Percentiles rank a stretch among this genome's conserved stretches.
Conservation (phyloP, 2,329 filamentous ascomycete species). For the Teratosphaeria nubilosa region DNA sequence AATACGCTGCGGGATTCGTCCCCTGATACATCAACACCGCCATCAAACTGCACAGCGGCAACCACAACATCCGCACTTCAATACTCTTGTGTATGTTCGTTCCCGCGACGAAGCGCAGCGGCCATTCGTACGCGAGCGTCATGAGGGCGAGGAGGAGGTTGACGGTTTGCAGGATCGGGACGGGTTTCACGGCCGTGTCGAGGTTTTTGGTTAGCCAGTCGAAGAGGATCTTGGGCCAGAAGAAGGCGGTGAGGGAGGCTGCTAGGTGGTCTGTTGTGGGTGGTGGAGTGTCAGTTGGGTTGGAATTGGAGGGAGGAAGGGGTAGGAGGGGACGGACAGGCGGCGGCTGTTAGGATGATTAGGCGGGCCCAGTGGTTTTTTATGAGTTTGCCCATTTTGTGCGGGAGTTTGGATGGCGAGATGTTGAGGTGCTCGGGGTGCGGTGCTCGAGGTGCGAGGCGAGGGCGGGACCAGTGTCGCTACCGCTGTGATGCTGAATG, state of each 20-base stretch:
- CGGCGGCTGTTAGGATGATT: constrained; percentile 76
- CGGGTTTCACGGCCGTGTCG: constrained; percentile 71
- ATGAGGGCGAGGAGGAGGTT: constrained; percentile 74
- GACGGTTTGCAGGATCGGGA: constrained; percentile 82
- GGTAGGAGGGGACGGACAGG: constrained; percentile 45
- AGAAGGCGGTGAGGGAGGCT: constrained; percentile 76
- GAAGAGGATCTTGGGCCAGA: constrained; percentile 99
- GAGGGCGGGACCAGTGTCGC: neutral
- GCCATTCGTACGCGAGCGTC: constrained; percentile 85
- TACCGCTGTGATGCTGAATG: neutral
- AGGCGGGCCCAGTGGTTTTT: constrained; percentile 99
- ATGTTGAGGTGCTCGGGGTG: neutral
- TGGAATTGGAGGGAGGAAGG: neutral
- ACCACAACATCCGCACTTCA: constrained; percentile 70
- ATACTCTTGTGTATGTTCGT: constrained; percentile 74
- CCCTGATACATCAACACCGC: constrained; percentile 79
- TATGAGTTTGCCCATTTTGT: constrained; percentile 85
- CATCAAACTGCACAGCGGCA: constrained; percentile 67
- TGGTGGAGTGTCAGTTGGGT: neutral
- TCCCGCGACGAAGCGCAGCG: constrained; percentile 66
- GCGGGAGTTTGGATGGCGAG: neutral
- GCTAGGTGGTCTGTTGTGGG: constrained; percentile 65
- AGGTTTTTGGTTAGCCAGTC: constrained; percentile 90
- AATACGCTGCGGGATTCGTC: constrained; percentile 87
- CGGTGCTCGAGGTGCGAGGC: neutral